Evolutionary conservation across 176 grass and related monocot genomes (phyloP), one percentile per base, ranked within the genome.

Genomic region (Musa itinerans): DNA sequence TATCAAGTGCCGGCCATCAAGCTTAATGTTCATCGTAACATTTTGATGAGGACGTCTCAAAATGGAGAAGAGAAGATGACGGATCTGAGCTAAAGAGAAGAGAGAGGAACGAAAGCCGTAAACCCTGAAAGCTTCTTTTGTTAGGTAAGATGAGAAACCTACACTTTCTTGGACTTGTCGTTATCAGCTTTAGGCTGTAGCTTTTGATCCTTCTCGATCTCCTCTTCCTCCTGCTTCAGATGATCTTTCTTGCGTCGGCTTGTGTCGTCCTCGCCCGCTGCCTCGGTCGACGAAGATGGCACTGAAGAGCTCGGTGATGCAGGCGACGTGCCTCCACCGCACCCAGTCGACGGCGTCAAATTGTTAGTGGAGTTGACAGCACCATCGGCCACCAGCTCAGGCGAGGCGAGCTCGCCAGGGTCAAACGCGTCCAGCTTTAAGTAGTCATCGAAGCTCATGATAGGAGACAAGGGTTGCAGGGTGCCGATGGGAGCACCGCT

Each of bases 231-330:
- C 80, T 81, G 69, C 78, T 71, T 74, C 72, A 49, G 49, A 26
- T 62, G 15, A 70, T 80, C 70, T 16, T 79, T 75, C 77, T 80
- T 80, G 48, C 54, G 84, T 81, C 57, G 58, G 11, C 53, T 72
- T 5, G 83, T 85, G 21, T 88, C 85, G 74, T 80, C 89, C 27
- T 91, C 85, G 15, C 79, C 80, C 2, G 77, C 89, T 0, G 78
- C 87, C 80, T 96, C 92, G 65, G 75, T 92, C 1, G 89, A 96
- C 15, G 87, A 90, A 3, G 87, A 90, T 0, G 92, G 87, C 84
- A 96, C 84, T 0, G 89, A 96, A 2, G 92, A 96, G 86, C 89
- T 90, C 12, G 92, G 87, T 23, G 92, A 89, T 20, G 78, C 26
- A 27, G 90, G 90, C 49, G 16, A 48, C 16, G 29, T 49, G 57